phyloP scores from a whole-genome alignment of 345 rosid genomes.

The rapeseed (Brassica napus) region Da-Ae NC_063446.1:27073501-27074000 shows the following conservation, averaged over 20 bases:
- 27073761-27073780: not conserved
- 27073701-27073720: not conserved
- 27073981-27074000: not conserved
- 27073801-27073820: constrained; percentile 7
- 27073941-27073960: not conserved
- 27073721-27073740: not conserved
- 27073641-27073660: constrained; percentile 13
- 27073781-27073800: not conserved
- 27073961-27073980: not conserved
- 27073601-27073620: not conserved
- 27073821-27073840: not conserved
- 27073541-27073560: constrained; percentile 13
- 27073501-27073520: constrained; percentile 1
- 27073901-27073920: not conserved
- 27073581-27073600: not conserved
- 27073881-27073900: not conserved
- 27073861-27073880: not conserved
- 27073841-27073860: not conserved
- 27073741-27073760: not conserved
- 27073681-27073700: not conserved
- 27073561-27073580: constrained; percentile 25
- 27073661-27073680: constrained; percentile 19
- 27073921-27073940: not conserved
- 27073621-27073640: constrained; percentile 23
- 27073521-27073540: constrained; percentile 22